phyloP scores from a whole-genome alignment of 2,329 filamentous ascomycete genomes.

The Zymoseptoria passerinii region DNA sequence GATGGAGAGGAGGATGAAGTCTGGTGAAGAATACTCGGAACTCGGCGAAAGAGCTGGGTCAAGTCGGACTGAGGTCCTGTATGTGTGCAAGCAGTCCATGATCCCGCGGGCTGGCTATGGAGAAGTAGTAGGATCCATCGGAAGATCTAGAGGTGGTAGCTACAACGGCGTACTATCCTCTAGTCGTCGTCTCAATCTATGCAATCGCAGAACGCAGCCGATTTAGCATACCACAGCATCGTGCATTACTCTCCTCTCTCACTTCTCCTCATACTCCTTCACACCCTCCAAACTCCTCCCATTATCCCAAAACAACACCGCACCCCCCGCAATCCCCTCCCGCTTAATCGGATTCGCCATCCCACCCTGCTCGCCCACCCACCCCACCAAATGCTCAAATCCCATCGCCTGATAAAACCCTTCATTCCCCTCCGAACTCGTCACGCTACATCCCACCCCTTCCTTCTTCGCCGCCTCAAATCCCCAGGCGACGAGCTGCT shows the following conservation, averaged over 20 bases:
- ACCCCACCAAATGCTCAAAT: conserved; percentile 18
- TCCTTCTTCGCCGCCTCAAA: conserved; percentile 30
- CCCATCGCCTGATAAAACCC: conserved; percentile 22
- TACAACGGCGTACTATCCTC: too few species aligned
- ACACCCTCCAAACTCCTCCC: conserved; percentile 14
- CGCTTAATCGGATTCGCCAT: conserved; percentile 11
- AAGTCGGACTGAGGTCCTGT: too few species aligned
- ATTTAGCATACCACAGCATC: neutral
- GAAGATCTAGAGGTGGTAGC: too few species aligned
- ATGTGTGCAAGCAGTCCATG: too few species aligned
- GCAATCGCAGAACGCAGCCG: too few species aligned
- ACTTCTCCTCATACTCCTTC: conserved; percentile 14
- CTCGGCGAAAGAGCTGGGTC: too few species aligned
- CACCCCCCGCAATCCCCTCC: conserved; percentile 13
- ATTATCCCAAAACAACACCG: conserved; percentile 22
- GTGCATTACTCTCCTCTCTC: neutral
- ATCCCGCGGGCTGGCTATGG: too few species aligned
- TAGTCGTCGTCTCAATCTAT: too few species aligned
- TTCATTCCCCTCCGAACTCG: conserved; percentile 20
- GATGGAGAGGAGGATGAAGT: too few species aligned
- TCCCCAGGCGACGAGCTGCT: conserved; percentile 22
- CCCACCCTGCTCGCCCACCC: conserved; percentile 16
- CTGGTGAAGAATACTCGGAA: too few species aligned
- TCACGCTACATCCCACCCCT: conserved; percentile 43
- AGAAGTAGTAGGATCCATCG: too few species aligned